Evolutionary conservation across 2,329 filamentous ascomycete genomes (phyloP), one percentile per base, ranked within the genome.

Genomic region (Cladobotryum protrusum): DNA sequence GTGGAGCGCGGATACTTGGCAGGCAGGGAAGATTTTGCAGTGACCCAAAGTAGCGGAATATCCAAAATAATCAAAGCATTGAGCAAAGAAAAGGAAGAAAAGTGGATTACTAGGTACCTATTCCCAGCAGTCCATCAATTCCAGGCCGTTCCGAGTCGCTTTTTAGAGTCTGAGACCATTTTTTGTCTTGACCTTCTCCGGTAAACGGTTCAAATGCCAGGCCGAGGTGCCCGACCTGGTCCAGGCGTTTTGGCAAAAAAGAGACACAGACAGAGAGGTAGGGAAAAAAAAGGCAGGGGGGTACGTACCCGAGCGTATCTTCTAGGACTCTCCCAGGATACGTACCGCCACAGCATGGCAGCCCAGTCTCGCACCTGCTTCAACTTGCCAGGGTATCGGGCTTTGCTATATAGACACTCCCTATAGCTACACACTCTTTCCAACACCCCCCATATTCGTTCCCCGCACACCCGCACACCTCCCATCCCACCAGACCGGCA

Each of bases 331-430:
- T 29, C 24, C n/a, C 9, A 39, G 20, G 33, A 18, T 14, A 19
- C 47, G 47, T 44, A 19, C 47, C 47, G 32, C 41, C 18, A 17
- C 47, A 43, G 40, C 18, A 29, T 24, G 47, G 47, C 41, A 49
- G 47, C 47, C 47, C 40, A 34, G 35, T 43, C 18, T 45, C 37
- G 37, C 50, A 41, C 46, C 19, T 44, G 35, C 41, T 29, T 20
- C 24, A 43, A 34, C n/a, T 32, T 39, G 12, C 50, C 48, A 46
- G 50, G 50, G 50, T 42, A 43, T 52, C 50, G 50, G 50, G 50
- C 47, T 49, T 49, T 52, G 41, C n/a, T 39, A 15, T 41, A 41
- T 9, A 41, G 20, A 32, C 15, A 46, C n/a, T 4, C 15, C 24
- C 6, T 29, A 29, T 29, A 29, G 2, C 24, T 29, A 9, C 24